Conservation (phyloP, 129 eudicot species). For the Pseudognaphalium luteoalbum region DNA sequence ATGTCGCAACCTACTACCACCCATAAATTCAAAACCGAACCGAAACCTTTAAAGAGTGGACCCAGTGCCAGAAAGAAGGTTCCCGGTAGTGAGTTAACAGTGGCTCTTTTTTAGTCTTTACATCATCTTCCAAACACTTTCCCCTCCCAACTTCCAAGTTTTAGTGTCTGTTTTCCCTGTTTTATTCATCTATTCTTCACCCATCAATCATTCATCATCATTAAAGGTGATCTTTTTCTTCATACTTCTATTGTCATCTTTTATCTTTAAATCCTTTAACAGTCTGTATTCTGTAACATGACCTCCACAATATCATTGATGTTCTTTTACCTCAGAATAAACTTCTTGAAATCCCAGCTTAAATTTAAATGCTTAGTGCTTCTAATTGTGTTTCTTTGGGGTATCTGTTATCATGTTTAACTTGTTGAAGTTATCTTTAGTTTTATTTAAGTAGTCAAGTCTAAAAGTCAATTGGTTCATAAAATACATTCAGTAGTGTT, state of each 20-base stretch:
- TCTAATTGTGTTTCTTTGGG: neutral
- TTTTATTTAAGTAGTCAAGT: neutral
- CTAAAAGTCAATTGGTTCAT: neutral
- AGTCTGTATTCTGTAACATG: neutral
- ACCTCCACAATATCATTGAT: neutral
- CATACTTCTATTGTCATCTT: neutral
- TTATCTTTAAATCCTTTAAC: too few species aligned
- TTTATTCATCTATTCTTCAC: neutral
- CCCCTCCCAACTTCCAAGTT: neutral
- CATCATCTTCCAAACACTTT: constrained; percentile 1
- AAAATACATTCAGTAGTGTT: too few species aligned
- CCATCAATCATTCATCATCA: neutral
- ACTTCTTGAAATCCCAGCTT: neutral
- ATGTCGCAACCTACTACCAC: too few species aligned
- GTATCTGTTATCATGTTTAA: neutral
- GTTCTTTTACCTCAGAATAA: too few species aligned
- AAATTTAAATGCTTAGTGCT: neutral
- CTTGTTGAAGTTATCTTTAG: neutral
- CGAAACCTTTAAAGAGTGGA: neutral
- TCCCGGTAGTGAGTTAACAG: neutral
- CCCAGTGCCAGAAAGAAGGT: neutral
- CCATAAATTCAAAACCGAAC: too few species aligned
- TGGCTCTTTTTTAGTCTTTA: neutral
- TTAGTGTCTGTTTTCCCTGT: neutral
- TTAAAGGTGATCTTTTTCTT: neutral